phyloP scores from a whole-genome alignment of 2,329 filamentous ascomycete species.

The Pseudogymnoascus pannorum region DNA sequence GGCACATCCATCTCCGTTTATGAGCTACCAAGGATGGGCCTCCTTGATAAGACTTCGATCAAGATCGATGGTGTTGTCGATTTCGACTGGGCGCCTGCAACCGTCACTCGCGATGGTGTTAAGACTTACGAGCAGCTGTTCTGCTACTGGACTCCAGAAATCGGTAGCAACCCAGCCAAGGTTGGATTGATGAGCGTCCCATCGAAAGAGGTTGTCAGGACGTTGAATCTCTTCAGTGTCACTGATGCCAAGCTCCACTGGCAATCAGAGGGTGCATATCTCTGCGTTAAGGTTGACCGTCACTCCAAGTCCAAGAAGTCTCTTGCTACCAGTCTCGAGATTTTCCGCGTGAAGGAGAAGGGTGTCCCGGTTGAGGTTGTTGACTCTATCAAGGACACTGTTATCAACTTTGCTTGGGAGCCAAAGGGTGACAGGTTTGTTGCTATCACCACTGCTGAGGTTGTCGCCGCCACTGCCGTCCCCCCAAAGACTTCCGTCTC shows the following conservation, averaged over 20 bases:
- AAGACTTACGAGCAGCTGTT: slow-evolving; percentile 94
- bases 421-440: slow-evolving; percentile 97
- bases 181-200: slow-evolving; percentile 95
- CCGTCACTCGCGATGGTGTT: slow-evolving; percentile 71
- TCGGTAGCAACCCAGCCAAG: slow-evolving; percentile 95
- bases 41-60: slow-evolving; percentile 83
- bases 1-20: slow-evolving; percentile 87
- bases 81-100: slow-evolving; percentile 94
- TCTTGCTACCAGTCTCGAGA: slow-evolving; percentile 91
- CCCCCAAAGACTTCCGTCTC: slow-evolving; percentile 88
- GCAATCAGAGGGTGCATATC: slow-evolving; percentile 89
- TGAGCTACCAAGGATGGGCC: slow-evolving; percentile 80
- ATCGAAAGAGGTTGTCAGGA: slow-evolving; percentile 87
- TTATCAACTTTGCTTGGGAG: slow-evolving; percentile 99
- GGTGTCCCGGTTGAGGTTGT: slow-evolving; percentile 97
- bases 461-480: slow-evolving; percentile 68
- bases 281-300: slow-evolving; percentile 97
- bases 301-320: slow-evolving; percentile 99
- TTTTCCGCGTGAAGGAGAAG: slow-evolving; percentile 96
- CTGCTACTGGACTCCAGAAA: slow-evolving; percentile 98
- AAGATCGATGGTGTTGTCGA: slow-evolving; percentile 97
- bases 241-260: slow-evolving; percentile 97
- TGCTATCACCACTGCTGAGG: slow-evolving; percentile 89
- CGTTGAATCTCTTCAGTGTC: slow-evolving; percentile 95
- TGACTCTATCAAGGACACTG: slow-evolving; percentile 94